Evolutionary conservation across 2,329 filamentous ascomycete genomes (phyloP), one percentile per base, ranked within the genome.

Genomic region (Penicillium sp.): DNA sequence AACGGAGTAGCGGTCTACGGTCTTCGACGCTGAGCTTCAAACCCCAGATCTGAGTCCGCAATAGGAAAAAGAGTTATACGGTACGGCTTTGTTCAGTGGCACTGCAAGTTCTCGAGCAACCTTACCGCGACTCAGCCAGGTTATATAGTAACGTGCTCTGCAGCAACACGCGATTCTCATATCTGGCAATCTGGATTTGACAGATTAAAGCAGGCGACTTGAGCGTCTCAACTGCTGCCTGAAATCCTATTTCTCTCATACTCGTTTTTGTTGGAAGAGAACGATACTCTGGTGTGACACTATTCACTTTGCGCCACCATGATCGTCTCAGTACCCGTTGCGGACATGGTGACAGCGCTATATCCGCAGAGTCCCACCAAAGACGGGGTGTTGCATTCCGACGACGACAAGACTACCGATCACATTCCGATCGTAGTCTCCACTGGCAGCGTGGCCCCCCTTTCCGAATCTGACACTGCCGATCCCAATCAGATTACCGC

Each of bases 61-160:
- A 18, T 14, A n/a, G 54, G 35, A 41, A 44, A 54, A 49, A 62
- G 61, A 65, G 66, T 67, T 65, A 68, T 65, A 64, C 31, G 54
- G 51, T 31, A 52, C 55, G 56, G 54, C 39, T 16, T 24, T 13
- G 10, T 44, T 16, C 24, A 43, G 24, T 18, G 35, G 40, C 39
- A 19, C 47, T 33, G 41, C 55, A 9, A 33, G 39, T 36, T 10
- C 47, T 47, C 14, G 49, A 54, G 19, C 33, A 43, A 57, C 58
- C 40, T 53, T 35, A 22, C n/a, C 36, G 18, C 24, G 5, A 24
- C 27, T n/a, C 16, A 41, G 35, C 33, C 18, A 19, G 44, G 54
- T 31, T 68, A 68, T 68, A 67, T 68, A 67, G 59, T 49, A 54
- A 39, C 58, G 51, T 33, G 52, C 33, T 63, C 58, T 55, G 31